phyloP scores from a whole-genome alignment of 2,329 filamentous ascomycete genomes.

The Trichoderma koningii region DNA sequence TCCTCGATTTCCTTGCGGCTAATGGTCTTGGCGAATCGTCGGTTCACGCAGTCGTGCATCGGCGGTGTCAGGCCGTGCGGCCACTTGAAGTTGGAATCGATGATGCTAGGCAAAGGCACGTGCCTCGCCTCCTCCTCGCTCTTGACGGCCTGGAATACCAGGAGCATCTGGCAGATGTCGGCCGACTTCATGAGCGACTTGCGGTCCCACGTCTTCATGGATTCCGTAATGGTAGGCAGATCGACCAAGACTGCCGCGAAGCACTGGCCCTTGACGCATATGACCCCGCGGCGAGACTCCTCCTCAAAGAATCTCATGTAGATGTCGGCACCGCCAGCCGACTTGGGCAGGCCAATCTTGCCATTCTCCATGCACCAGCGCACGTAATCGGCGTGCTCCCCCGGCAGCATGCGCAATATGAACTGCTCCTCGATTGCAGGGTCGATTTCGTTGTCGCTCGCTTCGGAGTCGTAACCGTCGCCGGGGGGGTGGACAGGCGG shows the following conservation, averaged over 20 bases:
- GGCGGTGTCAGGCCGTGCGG: conserved; percentile 86
- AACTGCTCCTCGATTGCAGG: conserved; percentile 89
- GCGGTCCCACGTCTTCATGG: conserved; percentile 91
- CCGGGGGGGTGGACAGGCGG: conserved; percentile 71
- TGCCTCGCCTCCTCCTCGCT: conserved; percentile 66
- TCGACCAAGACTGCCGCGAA: conserved; percentile 83
- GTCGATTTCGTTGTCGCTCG: conserved; percentile 84
- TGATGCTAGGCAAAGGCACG: conserved; percentile 69
- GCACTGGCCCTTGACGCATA: conserved; percentile 67
- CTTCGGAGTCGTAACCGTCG: conserved; percentile 95
- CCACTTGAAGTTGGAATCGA: conserved; percentile 71
- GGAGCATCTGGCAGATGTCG: conserved; percentile 85
- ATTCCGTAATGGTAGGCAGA: conserved; percentile 82
- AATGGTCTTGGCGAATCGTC: conserved; percentile 80
- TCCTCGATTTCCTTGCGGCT: conserved; percentile 82
- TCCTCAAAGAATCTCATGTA: conserved; percentile 76
- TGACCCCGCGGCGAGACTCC: conserved; percentile 71
- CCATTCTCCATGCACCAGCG: conserved; percentile 73
- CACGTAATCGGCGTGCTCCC: conserved; percentile 82
- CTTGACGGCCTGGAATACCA: conserved; percentile 70
- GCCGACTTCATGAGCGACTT: conserved; percentile 86
- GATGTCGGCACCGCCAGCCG: conserved; percentile 73
- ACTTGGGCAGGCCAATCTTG: conserved; percentile 67
- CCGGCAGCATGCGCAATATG: conserved; percentile 83
- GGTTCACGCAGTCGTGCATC: conserved; percentile 80